These are phyloP conservation scores for Malassezia pachydermatis DNA, from an alignment of 1,284 basidiomycete species.

Conservation along the genomic window DNA sequence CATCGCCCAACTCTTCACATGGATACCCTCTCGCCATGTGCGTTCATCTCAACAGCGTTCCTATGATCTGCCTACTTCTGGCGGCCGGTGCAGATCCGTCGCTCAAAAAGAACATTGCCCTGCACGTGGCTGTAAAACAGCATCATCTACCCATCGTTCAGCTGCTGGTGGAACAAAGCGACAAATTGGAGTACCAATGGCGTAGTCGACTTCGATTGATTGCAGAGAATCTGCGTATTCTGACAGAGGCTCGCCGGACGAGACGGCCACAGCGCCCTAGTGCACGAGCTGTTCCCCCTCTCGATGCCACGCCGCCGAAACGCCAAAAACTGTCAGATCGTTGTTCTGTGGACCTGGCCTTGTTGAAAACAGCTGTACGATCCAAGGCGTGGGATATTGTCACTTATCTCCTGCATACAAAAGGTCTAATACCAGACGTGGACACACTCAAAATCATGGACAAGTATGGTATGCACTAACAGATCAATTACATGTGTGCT, in stretches of 20 bases:
- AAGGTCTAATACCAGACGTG: constrained; percentile 14
- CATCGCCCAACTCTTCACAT: constrained; percentile 12
- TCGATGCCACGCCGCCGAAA: constrained; percentile 1
- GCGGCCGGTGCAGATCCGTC: constrained; percentile 11
- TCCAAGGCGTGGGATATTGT: constrained; percentile 13
- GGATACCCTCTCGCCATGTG: constrained; percentile 13
- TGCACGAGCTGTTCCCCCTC: background rate
- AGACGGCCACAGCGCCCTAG: background rate
- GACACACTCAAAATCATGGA: constrained; percentile 14
- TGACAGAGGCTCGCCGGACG: background rate
- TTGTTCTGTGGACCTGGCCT: background rate
- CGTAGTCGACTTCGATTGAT: constrained; percentile 4
- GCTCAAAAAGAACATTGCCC: constrained; percentile 7
- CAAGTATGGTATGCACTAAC: constrained; percentile 2
- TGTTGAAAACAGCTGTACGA: constrained; percentile 5
- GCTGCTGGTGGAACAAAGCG: constrained; percentile 14
- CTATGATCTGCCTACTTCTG: constrained; percentile 11
- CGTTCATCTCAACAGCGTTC: constrained; percentile 1
- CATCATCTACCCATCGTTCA: constrained; percentile 2
- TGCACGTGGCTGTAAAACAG: constrained; percentile 15
- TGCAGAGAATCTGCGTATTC: background rate
- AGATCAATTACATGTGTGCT: too few species aligned
- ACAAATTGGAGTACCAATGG: constrained; percentile 12
- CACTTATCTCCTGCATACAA: constrained; percentile 13
- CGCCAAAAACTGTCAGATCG: constrained; percentile 9